Evolutionary conservation across 2,329 filamentous ascomycete species (phyloP), one percentile per base, ranked within the genome.

Genomic region (Fusarium domesticum): DNA sequence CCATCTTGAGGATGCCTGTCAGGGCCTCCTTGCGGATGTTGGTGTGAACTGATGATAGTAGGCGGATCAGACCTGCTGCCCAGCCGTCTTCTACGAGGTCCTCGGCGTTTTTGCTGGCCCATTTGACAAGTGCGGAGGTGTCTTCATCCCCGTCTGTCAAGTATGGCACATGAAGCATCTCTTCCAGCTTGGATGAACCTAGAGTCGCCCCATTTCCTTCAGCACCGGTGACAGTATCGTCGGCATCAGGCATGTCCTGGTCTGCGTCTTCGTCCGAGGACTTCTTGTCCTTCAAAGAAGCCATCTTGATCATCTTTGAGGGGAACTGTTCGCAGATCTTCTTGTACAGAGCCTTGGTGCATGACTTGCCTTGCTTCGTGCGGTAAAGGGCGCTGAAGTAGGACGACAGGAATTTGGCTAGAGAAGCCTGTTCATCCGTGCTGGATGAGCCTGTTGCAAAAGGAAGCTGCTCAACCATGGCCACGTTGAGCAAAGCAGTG

Each of bases 21-120:
- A 86, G 71, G 5, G 89, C 87, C 69, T 96, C 89, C 48, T 84
- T 82, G 38, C 91, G 81, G 53, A 96, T 85, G 63, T 87, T 85
- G 28, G 75, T 72, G 58, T 93, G 82, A 36, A 82, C 70, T 0
- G 90, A 95, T 42, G 81, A 85, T 10, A 96, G 75, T 56, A 92
- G 85, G 25, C 85, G 74, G 36, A 95, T 75, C 20, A 97, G 70
- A 3, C 81, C 77, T 12, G 78, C 74, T 17, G 88, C 75, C 57
- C 87, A 78, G 6, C 85, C 87, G 51, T 93, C 87, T 57, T 93
- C 88, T 7, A 95, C 73, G 1, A 89, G 79, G 58, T 91, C 83
- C 34, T 91, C 86, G 0, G 88, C 72, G 23, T 88, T 84, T 61
- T 95, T 92, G 50, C 81, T 77, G 33, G 79, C 75, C 89, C 89